Conservation (phyloP, 2,329 filamentous ascomycete species). For the Chaetoscypha palmicola region DNA sequence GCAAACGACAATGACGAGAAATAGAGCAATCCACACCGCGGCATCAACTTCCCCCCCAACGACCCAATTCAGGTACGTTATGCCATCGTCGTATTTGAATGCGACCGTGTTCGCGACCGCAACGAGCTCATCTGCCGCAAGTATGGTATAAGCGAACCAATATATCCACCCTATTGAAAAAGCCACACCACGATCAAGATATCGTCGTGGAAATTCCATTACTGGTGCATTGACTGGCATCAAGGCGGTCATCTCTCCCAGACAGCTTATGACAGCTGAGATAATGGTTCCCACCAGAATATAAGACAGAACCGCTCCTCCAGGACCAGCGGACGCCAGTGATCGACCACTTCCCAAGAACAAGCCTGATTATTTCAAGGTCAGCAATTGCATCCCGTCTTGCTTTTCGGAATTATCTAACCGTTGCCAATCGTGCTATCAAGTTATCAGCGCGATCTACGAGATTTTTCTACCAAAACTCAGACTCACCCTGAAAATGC, state of each 20-base stretch:
- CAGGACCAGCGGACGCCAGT: slow-evolving; percentile 35
- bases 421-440: slow-evolving; percentile 37
- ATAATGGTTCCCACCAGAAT: slow-evolving; percentile 38
- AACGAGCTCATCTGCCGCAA: slow-evolving; percentile 33
- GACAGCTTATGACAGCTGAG: slow-evolving; percentile 36
- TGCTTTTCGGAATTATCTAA: too few relatives aligned
- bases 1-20: slow-evolving; percentile 31
- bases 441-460: too few relatives aligned
- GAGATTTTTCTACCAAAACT: too few relatives aligned
- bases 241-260: slow-evolving; percentile 36
- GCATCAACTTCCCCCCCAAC: slow-evolving; percentile 32
- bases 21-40: slow-evolving; percentile 34
- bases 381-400: too few relatives aligned
- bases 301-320: slow-evolving; percentile 35
- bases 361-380: too few relatives aligned
- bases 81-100: slow-evolving; percentile 34
- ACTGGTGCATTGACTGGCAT: slow-evolving; percentile 36
- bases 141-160: slow-evolving; percentile 32
- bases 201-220: slow-evolving; percentile 35
- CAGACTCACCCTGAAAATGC: slow-evolving; percentile 37
- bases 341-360: slow-evolving; percentile 37
- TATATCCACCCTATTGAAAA: slow-evolving; percentile 36
- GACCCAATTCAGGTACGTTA: slow-evolving; percentile 30
- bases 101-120: slow-evolving; percentile 32
- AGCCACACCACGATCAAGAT: slow-evolving; percentile 33